Conservation (phyloP, 2,329 filamentous ascomycete species). For the Colletotrichum camelliae region DNA sequence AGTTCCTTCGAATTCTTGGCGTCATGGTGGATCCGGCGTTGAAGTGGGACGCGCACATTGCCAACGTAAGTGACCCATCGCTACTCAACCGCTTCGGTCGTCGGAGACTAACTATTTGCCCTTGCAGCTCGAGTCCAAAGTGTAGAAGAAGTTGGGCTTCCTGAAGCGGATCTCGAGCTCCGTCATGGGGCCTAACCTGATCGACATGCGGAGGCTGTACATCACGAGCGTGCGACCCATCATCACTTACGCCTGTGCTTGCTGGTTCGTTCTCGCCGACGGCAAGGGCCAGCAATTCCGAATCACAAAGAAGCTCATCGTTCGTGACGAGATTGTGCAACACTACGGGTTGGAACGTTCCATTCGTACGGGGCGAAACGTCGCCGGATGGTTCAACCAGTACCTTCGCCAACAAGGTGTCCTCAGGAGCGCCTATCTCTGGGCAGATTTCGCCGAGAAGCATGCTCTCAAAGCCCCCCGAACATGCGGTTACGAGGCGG, state of each 20-base stretch:
- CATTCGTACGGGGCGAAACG: background rate
- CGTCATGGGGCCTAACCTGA: background rate
- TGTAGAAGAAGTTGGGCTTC: background rate
- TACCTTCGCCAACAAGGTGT: background rate
- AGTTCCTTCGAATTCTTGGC: background rate
- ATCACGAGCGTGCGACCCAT: background rate
- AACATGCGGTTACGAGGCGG: background rate
- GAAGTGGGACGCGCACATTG: background rate
- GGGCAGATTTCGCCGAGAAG: background rate
- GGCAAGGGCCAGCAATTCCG: background rate
- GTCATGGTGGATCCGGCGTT: background rate
- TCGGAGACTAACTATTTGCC: background rate
- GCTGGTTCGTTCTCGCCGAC: background rate
- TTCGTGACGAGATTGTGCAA: background rate
- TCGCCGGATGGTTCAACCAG: background rate
- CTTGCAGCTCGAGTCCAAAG: background rate
- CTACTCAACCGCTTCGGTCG: background rate
- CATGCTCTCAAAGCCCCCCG: background rate
- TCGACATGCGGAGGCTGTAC: background rate
- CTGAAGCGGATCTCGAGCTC: background rate
- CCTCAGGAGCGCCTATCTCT: background rate
- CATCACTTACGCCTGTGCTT: background rate
- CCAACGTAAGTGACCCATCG: background rate
- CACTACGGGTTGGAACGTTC: background rate
- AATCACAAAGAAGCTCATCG: background rate